Base-by-base conservation (phyloP, 305 asterid species). In the Solanum chacoense region DNA sequence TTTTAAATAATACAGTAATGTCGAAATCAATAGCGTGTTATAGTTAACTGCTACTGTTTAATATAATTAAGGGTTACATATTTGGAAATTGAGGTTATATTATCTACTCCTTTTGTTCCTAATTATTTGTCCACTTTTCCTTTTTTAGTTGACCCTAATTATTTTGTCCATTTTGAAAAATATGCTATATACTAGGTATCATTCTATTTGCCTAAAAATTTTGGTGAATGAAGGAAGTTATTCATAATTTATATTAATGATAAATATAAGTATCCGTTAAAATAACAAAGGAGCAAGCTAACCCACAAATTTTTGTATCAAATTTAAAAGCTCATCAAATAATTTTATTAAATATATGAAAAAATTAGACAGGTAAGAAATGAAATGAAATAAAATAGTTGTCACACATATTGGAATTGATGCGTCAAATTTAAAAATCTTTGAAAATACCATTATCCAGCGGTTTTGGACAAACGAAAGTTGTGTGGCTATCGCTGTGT, bases 401-500 rank as follows among this genome's bases (percentile, higher is more conserved):
- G 85, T 3, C 12, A 36, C 34, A 37, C 34, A 37, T 24, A 12
- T 77, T 37, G 35, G 69, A 81, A 45, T 28, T 81, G 42, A 28
- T 81, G 10, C 7, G 16, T 28, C 1, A 78, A 78, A 40, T 38
- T 24, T 78, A 78, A 79, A 40, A 42, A 16, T 81, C 16, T 16
- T 83, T 9, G 10, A 83, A 29, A 42, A 42, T 42, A 42, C 18
- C 55, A 45, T 84, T 84, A 88, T 89, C 89, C 89, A 69, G 85
- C 76, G 24, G 20, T 38, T 28, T 80, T 28, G 31, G 29, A 69
- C 76, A 24, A 40, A 31, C 29, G 35, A 36, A 55, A 78, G 85
- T 88, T 88, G 89, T 88, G 92, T 88, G 92, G 92, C 71, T 88
- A 80, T 89, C 88, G 50, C 85, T 83, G 88, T 65, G 87, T 59